These are phyloP conservation scores for Aspergillus sp. DNA, from an alignment of 2,329 filamentous ascomycete genomes.

Conservation along the genomic window DNA sequence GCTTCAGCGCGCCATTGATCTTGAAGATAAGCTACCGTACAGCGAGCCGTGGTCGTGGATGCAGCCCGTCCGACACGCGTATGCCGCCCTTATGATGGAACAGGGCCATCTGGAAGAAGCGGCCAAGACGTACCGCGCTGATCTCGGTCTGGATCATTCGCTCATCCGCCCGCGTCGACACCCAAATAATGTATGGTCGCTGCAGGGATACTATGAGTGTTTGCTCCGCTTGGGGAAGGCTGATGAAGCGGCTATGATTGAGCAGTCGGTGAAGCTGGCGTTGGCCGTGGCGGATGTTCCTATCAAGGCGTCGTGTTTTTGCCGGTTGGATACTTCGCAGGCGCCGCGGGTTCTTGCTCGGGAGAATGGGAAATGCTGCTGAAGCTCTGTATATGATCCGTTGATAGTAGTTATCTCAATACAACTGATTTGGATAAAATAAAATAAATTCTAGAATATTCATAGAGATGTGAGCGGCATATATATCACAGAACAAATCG, in stretches of 20 bases:
- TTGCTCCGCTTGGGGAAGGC: constrained; percentile 48
- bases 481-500: too few relatives aligned
- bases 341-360: too few relatives aligned
- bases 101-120: constrained; percentile 55
- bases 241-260: constrained; percentile 42
- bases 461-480: too few relatives aligned
- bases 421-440: too few relatives aligned
- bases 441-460: too few relatives aligned
- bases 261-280: constrained; percentile 46
- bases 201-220: constrained; percentile 69
- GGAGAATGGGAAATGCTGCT: too few relatives aligned
- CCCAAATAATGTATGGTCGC: constrained; percentile 67
- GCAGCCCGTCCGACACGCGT: constrained; percentile 66
- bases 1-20: constrained; percentile 51
- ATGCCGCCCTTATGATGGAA: constrained; percentile 63
- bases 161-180: constrained; percentile 61
- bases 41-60: constrained; percentile 76
- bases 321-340: constrained; percentile 19
- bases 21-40: constrained; percentile 61
- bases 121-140: constrained; percentile 51
- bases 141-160: constrained; percentile 53
- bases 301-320: constrained; percentile 56
- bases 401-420: too few relatives aligned
- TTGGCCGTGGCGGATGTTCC: constrained; percentile 54
- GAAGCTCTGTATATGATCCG: too few relatives aligned